phyloP scores from a whole-genome alignment of 169 alveolate genomes.

The Theileria equi region DNA sequence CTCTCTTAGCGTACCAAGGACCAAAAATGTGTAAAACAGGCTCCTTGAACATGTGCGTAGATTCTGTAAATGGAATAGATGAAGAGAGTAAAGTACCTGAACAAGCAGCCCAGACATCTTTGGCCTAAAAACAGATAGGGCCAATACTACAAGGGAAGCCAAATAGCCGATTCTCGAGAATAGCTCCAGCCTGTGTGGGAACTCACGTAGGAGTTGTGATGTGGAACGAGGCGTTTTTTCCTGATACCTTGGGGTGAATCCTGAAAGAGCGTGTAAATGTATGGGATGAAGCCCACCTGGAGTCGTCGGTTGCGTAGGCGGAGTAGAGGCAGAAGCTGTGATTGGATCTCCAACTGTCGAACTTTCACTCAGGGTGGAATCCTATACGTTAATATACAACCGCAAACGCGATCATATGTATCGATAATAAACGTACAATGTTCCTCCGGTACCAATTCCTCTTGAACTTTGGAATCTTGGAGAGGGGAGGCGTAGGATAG shows the following conservation, averaged over 20 bases:
- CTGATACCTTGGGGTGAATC: no score
- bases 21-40: slow-evolving; percentile 28
- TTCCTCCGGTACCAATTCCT: slow-evolving; percentile 56
- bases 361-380: slow-evolving; percentile 14
- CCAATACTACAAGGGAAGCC: no score
- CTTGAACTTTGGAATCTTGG: slow-evolving; percentile 53
- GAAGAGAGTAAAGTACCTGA: no score
- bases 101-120: no score
- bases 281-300: neutral
- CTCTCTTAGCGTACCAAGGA: slow-evolving; percentile 34
- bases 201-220: no score
- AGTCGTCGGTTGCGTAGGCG: slow-evolving; percentile 6
- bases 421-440: slow-evolving; percentile 21
- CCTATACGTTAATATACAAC: slow-evolving; percentile 5
- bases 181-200: no score
- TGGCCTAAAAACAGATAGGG: no score
- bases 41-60: neutral
- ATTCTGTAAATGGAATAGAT: slow-evolving; percentile 24
- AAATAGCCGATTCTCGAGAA: neutral
- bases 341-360: slow-evolving; percentile 44
- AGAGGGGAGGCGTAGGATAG: slow-evolving; percentile 52
- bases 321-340: neutral
- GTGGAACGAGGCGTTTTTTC: neutral
- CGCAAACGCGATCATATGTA: neutral
- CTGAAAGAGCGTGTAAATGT: neutral